These are phyloP conservation scores for Neurospora pannonica DNA, from an alignment of 495 filamentous ascomycete species.

Conservation along the genomic window DNA sequence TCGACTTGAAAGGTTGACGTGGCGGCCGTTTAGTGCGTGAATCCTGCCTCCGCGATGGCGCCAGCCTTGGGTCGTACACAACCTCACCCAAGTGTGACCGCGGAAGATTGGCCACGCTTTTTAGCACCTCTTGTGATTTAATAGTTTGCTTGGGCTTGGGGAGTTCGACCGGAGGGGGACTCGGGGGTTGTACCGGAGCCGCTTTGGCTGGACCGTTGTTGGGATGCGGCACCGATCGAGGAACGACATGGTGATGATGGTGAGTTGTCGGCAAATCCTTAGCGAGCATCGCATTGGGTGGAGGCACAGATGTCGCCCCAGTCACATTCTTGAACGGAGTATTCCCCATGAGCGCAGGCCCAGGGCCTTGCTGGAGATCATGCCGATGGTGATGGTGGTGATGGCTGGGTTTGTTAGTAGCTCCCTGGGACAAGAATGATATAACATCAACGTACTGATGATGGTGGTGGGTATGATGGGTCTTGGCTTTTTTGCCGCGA, in stretches of 20 bases:
- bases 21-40: conserved; percentile 36
- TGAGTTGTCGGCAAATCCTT: conserved; percentile 37
- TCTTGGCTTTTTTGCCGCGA: conserved; percentile 49
- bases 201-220: conserved; percentile 19
- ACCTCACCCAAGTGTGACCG: conserved; percentile 69
- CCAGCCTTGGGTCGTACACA: conserved; percentile 41
- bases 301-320: conserved; percentile 42
- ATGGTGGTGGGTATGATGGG: conserved; percentile 51
- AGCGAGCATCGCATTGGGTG: conserved; percentile 39
- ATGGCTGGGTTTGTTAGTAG: conserved; percentile 39
- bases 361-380: conserved; percentile 50
- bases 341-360: conserved; percentile 30
- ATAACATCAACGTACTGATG: conserved; percentile 42
- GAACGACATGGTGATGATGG: conserved; percentile 26
- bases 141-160: conserved; percentile 51
- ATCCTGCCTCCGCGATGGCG: conserved; percentile 45
- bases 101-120: conserved; percentile 57
- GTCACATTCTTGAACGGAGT: conserved; percentile 34
- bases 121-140: conserved; percentile 57
- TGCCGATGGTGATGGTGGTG: conserved; percentile 72
- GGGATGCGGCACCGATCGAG: conserved; percentile 10
- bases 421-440: conserved; percentile 5
- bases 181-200: conserved; percentile 30
- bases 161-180: conserved; percentile 22
- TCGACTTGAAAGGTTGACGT: conserved; percentile 59